These are phyloP conservation scores for Sporisorium scitamineum DNA, from an alignment of 1,284 basidiomycete genomes.

Conservation along the genomic window DNA sequence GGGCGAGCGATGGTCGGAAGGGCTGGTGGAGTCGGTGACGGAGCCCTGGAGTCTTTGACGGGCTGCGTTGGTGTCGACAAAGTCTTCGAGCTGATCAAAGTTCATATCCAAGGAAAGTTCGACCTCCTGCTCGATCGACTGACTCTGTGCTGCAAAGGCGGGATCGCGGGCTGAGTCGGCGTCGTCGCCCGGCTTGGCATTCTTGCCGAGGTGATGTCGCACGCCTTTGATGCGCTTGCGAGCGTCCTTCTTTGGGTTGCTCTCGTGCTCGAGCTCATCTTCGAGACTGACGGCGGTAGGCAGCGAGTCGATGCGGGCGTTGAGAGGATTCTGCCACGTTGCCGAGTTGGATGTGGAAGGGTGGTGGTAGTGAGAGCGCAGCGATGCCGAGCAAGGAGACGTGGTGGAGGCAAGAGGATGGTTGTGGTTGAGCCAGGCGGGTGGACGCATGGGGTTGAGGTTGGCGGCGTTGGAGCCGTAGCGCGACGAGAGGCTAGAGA, in stretches of 20 bases:
- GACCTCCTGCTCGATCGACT: conserved; percentile 47
- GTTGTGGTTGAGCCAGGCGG: conserved; percentile 43
- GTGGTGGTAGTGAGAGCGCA: conserved; percentile 35
- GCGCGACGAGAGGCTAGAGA: conserved; percentile 41
- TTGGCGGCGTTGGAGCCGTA: conserved; percentile 39
- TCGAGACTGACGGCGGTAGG: conserved; percentile 41
- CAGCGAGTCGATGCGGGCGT: conserved; percentile 25
- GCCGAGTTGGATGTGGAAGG: conserved; percentile 17
- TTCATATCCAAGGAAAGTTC: conserved; percentile 77
- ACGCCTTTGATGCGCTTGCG: conserved; percentile 49
- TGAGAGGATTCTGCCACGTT: conserved; percentile 31
- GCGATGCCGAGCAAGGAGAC: conserved; percentile 28
- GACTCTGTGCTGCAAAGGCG: conserved; percentile 27
- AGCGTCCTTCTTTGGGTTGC: conserved; percentile 32
- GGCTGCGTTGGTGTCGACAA: conserved; percentile 74
- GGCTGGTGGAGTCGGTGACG: conserved; percentile 39
- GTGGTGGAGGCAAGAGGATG: conserved; percentile 23
- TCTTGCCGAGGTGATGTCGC: conserved; percentile 45
- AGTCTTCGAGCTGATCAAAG: conserved; percentile 84
- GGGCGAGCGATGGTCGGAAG: conserved; percentile 34
- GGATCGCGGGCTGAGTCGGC: conserved; percentile 22
- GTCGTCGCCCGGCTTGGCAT: conserved; percentile 25
- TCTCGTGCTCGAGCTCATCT: conserved; percentile 44
- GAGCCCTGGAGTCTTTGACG: conserved; percentile 50
- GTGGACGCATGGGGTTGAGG: conserved; percentile 40